These are phyloP conservation scores for Globisporangium abappressorium DNA, from an alignment of 352 stramenopile species.

Conservation along the genomic window DNA sequence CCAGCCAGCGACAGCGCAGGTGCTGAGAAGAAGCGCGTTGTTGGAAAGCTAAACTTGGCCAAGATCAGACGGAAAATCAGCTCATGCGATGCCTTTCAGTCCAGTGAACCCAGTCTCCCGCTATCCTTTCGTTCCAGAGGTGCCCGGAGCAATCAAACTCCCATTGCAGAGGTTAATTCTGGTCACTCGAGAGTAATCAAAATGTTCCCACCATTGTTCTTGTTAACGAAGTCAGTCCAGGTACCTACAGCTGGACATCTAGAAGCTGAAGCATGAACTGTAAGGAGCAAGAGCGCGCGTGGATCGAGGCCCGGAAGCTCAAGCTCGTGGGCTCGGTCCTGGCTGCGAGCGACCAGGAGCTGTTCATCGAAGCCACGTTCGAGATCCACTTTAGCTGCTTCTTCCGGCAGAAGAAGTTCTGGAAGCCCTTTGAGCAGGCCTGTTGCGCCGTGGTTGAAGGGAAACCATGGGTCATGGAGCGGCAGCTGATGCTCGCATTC, in stretches of 20 bases:
- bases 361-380: constrained; percentile 56
- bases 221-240: not conserved
- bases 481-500: constrained; percentile 57
- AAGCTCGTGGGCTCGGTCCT: constrained; percentile 42
- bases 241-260: not conserved
- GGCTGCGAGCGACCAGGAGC: constrained; percentile 32
- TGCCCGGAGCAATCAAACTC: not conserved
- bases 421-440: constrained; percentile 48
- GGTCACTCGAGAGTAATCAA: not conserved
- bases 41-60: not conserved
- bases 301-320: constrained; percentile 33
- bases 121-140: not conserved
- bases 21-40: not conserved
- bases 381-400: constrained; percentile 36
- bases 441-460: constrained; percentile 33
- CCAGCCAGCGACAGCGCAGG: not conserved
- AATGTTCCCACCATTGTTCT: no score
- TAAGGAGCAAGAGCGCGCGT: constrained; percentile 22
- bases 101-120: not conserved
- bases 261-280: not conserved
- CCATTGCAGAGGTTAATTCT: not conserved
- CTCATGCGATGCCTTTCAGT: not conserved
- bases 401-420: constrained; percentile 42
- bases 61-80: not conserved
- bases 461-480: constrained; percentile 32